Conservation (phyloP, 2,329 filamentous ascomycete species). For the Fusarium incarnatum region DNA sequence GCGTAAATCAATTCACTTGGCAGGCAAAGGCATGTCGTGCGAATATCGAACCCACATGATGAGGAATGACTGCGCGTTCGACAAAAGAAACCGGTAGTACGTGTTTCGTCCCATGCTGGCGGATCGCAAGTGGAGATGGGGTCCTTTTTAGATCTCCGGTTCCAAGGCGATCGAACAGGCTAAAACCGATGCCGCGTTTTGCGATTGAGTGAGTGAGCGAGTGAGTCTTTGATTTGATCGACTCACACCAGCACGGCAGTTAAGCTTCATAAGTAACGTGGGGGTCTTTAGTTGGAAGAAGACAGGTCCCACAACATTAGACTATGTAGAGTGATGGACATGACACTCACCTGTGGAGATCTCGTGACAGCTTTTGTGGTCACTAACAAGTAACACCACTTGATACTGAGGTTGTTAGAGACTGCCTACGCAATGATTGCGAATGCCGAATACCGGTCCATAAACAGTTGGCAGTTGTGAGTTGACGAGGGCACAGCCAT, state of each 20-base stretch:
- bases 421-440: neutral
- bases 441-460: neutral
- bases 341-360: slow-evolving; percentile 30
- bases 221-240: slow-evolving; percentile 17
- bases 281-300: slow-evolving; percentile 27
- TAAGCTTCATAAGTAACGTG: slow-evolving; percentile 35
- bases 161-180: slow-evolving; percentile 25
- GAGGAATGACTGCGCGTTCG: slow-evolving; percentile 30
- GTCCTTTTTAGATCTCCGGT: slow-evolving; percentile 23
- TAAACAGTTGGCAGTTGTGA: neutral
- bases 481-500: too few relatives aligned
- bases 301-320: slow-evolving; percentile 29
- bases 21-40: slow-evolving; percentile 15
- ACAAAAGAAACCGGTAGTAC: slow-evolving; percentile 21
- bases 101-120: slow-evolving; percentile 20
- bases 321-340: slow-evolving; percentile 3
- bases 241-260: slow-evolving; percentile 38
- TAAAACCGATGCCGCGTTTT: slow-evolving; percentile 31
- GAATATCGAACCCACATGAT: slow-evolving; percentile 26
- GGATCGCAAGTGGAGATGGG: slow-evolving; percentile 23
- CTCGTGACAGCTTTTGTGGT: slow-evolving; percentile 28
- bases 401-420: neutral
- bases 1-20: neutral
- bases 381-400: slow-evolving; percentile 2
- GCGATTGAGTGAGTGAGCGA: slow-evolving; percentile 19